These are phyloP conservation scores for Pezicula neosporulosa DNA, from an alignment of 2,329 filamentous ascomycete genomes.

Conservation along the genomic window DNA sequence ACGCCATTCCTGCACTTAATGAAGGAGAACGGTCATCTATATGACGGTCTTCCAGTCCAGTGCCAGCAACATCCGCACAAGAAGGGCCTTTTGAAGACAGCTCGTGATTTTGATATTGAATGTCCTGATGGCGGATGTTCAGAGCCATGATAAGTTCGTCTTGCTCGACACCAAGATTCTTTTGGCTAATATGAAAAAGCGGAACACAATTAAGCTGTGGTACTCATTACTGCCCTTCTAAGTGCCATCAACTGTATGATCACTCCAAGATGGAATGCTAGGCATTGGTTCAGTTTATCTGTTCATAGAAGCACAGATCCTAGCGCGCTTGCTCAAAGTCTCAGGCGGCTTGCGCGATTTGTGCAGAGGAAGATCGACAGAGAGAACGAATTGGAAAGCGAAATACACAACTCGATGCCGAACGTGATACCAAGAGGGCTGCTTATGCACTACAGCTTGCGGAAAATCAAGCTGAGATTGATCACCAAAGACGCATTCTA, in stretches of 20 bases:
- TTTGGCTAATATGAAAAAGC: slow-evolving; percentile 31
- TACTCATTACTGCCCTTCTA: slow-evolving; percentile 50
- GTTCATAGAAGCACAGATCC: slow-evolving; percentile 2
- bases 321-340: neutral
- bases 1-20: slow-evolving; percentile 50
- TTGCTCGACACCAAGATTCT: neutral
- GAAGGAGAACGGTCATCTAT: slow-evolving; percentile 44
- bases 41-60: slow-evolving; percentile 54
- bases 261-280: slow-evolving; percentile 47
- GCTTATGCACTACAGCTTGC: slow-evolving; percentile 4
- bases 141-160: slow-evolving; percentile 49
- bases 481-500: slow-evolving; percentile 4
- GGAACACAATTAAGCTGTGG: slow-evolving; percentile 48
- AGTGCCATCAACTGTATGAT: slow-evolving; percentile 56
- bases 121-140: slow-evolving; percentile 69
- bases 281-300: slow-evolving; percentile 1
- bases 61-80: slow-evolving; percentile 57
- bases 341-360: slow-evolving; percentile 1
- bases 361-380: slow-evolving; percentile 3
- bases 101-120: slow-evolving; percentile 53
- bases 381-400: slow-evolving; percentile 6
- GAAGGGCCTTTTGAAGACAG: slow-evolving; percentile 40
- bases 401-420: slow-evolving; percentile 6
- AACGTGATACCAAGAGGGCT: slow-evolving; percentile 4
- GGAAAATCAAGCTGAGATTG: slow-evolving; percentile 7